phyloP scores from a whole-genome alignment of 2,329 filamentous ascomycete species.

The Ophiostoma perfectum region DNA sequence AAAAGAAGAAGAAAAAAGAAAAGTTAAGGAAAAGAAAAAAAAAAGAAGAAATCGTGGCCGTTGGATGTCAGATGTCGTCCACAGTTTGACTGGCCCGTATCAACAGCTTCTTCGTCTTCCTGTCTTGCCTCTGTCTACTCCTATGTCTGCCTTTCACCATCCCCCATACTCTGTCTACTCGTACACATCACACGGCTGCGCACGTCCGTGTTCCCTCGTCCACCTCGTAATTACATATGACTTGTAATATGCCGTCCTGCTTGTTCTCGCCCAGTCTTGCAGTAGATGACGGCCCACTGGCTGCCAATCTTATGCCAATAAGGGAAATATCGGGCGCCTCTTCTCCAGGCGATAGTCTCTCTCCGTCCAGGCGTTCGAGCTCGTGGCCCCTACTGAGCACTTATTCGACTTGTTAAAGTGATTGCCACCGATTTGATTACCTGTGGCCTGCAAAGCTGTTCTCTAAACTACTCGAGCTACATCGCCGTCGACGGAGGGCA shows the following conservation, averaged over 20 bases:
- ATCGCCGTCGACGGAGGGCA: too few relatives aligned
- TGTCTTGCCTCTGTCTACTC: not conserved
- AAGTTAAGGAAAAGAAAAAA: not conserved
- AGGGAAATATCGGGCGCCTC: conserved; percentile 9
- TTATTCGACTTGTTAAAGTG: conserved; percentile 8
- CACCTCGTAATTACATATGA: not conserved
- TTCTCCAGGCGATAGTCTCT: not conserved
- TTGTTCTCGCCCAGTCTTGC: not conserved
- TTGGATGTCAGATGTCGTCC: not conserved
- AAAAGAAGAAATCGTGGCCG: not conserved
- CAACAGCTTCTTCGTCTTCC: not conserved
- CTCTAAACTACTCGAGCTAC: not conserved
- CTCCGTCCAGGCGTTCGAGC: too few relatives aligned
- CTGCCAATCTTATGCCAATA: not conserved
- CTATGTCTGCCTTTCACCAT: not conserved
- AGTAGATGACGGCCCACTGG: conserved; percentile 1
- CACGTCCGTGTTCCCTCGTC: too few relatives aligned
- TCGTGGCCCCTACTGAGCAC: not conserved
- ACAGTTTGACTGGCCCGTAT: not conserved
- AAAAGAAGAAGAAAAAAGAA: not conserved
- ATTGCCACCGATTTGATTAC: not conserved
- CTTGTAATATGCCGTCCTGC: not conserved
- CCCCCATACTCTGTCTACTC: not conserved
- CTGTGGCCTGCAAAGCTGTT: not conserved
- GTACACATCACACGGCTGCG: too few relatives aligned